Base-by-base conservation (phyloP, 768 basidiomycete genomes). In the Rhizopogon roseolus region DNA sequence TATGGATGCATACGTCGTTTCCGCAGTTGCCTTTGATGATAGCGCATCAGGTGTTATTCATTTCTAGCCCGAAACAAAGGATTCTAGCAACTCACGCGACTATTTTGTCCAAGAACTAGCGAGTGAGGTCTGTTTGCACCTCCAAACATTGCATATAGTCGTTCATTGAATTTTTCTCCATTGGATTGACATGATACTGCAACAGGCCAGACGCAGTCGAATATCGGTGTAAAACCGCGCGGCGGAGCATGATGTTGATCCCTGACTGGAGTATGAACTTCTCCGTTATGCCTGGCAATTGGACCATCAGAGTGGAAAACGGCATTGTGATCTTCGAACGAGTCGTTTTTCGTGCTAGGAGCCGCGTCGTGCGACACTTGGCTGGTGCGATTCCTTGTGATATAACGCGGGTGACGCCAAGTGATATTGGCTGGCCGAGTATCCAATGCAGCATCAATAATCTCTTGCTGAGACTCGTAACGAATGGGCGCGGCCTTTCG, bases 361-460 rank as follows among this genome's bases (percentile, higher is more conserved):
- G 13, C 17, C 14, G 4, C 19, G 19, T 22, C 19, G 4, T 48
- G 45, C 32, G 45, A 16, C 17, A 19, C 5, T 48, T 16, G 19
- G 2, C 22, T 9, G 8, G 32, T 34, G 19, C 8, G 13, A 11
- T 16, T 16, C 32, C 8, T 9, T 48, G 45, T 9, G 14, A 14
- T 4, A 48, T 34, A 8, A 7, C 45, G 14, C 19, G 19, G 32
- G 14, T 32, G 19, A 48, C 14, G 41, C 51, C 43, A 49, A 28
- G 25, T 16, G 5, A 52, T 32, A 29, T 5, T 49, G 42, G 44
- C 51, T 32, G 49, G 44, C 29, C 44, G 51, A n/a, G 51, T 52
- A 17, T 34, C 51, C 29, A 52, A 32, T 32, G 51, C 44, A 45
- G 44, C 44, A 49, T 52, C 44, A 22, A 52, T 36, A 14, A 34